Evolutionary conservation across 139 green algal genomes (phyloP).

Genomic region (Chlorella ohadii): DNA sequence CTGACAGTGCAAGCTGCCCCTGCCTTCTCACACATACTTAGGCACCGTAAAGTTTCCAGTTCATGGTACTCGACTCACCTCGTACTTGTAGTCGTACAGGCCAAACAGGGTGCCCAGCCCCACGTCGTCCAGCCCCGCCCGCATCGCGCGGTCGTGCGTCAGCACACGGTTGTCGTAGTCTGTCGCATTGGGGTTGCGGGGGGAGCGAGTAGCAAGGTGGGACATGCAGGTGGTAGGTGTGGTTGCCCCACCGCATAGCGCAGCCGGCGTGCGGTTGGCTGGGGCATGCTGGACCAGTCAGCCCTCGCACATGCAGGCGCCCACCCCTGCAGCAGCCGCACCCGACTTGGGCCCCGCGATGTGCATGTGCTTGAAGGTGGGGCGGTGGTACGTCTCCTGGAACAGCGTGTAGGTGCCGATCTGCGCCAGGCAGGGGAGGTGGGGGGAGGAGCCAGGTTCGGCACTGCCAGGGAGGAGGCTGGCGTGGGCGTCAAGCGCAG

Average conservation of each 20-base stretch:
- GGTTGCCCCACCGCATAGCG: too few relatives aligned
- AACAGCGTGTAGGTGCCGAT: constrained; percentile 80
- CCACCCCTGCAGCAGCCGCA: not conserved
- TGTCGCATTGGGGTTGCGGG: not conserved
- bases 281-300: too few relatives aligned
- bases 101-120: constrained; percentile 76
- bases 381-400: constrained; percentile 53
- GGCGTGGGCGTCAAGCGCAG: too few relatives aligned
- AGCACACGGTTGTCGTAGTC: constrained; percentile 74
- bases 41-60: too few relatives aligned
- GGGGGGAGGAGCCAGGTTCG: too few relatives aligned
- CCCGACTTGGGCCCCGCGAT: constrained; percentile 66
- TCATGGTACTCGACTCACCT: not conserved
- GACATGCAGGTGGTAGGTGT: too few relatives aligned
- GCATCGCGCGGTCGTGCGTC: constrained; percentile 71
- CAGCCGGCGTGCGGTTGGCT: too few relatives aligned
- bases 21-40: too few relatives aligned
- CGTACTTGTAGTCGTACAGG: constrained; percentile 71
- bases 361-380: constrained; percentile 74
- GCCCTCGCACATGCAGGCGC: too few relatives aligned
- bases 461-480: too few relatives aligned
- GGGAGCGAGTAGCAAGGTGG: too few relatives aligned
- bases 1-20: too few relatives aligned
- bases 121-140: constrained; percentile 74
- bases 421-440: constrained; percentile 17